phyloP scores from a whole-genome alignment of 352 stramenopile genomes.

The Aphanomyces astaci region DNA sequence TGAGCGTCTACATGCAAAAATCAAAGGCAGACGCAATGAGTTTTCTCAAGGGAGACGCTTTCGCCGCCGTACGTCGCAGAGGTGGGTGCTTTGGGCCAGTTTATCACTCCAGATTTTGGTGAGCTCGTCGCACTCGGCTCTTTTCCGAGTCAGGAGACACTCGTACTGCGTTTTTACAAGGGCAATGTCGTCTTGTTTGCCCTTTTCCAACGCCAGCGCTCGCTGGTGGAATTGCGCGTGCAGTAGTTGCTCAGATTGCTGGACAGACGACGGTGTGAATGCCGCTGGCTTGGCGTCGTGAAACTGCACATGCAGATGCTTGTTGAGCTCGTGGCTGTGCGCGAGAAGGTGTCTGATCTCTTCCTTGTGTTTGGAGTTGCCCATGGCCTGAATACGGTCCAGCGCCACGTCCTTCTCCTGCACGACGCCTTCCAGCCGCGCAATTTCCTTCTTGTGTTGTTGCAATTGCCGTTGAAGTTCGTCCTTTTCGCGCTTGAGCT shows the following conservation, averaged over 20 bases:
- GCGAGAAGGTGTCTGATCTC: slow-evolving; percentile 22
- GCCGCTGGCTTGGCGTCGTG: slow-evolving; percentile 10
- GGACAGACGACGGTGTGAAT: slow-evolving; percentile 14
- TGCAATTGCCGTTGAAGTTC: slow-evolving; percentile 15
- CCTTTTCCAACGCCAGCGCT: slow-evolving; percentile 40
- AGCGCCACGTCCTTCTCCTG: slow-evolving; percentile 16
- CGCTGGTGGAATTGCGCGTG: slow-evolving; percentile 39
- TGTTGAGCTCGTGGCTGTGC: slow-evolving; percentile 9
- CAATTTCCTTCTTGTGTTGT: slow-evolving; percentile 12
- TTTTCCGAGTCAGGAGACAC: slow-evolving; percentile 49
- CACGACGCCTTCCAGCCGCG: slow-evolving; percentile 14
- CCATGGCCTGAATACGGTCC: slow-evolving; percentile 1
- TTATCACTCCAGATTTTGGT: slow-evolving; percentile 37
- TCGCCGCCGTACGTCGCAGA: slow-evolving; percentile 39
- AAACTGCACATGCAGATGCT: slow-evolving; percentile 2
- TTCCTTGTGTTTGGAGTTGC: slow-evolving; percentile 17
- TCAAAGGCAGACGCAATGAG: not conserved
- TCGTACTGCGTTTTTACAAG: slow-evolving; percentile 72
- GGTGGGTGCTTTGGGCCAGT: slow-evolving; percentile 30
- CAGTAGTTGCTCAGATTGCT: not conserved
- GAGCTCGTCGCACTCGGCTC: slow-evolving; percentile 31
- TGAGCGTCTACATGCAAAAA: slow-evolving; percentile 46
- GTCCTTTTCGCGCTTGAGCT: slow-evolving; percentile 23
- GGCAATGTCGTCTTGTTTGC: slow-evolving; percentile 61
- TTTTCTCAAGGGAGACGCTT: no score